Evolutionary conservation across 305 asterid genomes (phyloP).

Genomic region (Solanum chacoense): DNA sequence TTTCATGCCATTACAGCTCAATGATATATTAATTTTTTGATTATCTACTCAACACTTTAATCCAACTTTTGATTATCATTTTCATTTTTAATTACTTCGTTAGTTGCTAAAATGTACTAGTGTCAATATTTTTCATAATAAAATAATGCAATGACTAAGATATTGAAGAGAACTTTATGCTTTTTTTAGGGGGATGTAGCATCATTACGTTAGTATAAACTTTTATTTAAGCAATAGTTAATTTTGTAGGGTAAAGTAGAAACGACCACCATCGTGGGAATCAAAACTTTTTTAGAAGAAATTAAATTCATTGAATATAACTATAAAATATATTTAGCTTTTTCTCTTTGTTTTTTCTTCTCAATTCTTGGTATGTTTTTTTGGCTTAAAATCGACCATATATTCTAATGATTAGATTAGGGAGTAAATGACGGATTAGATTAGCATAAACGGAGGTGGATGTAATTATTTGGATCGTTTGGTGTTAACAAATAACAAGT

Average conservation of each 20-base stretch:
- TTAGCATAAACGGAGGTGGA: neutral
- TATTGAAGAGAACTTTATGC: neutral
- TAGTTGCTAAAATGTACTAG: neutral
- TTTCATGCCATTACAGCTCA: neutral
- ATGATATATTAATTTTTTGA: neutral
- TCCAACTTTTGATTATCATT: neutral
- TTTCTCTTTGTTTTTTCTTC: neutral
- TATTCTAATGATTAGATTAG: neutral
- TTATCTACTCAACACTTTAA: neutral
- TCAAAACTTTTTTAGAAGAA: neutral
- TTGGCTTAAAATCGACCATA: neutral
- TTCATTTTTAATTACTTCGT: neutral
- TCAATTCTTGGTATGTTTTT: neutral
- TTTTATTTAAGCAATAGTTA: constrained; percentile 11
- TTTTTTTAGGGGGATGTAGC: neutral
- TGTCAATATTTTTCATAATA: neutral
- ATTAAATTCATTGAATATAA: neutral
- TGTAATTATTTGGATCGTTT: neutral
- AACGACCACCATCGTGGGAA: constrained; percentile 2
- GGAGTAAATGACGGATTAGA: neutral
- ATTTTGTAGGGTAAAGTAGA: constrained; percentile 2
- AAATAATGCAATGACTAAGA: neutral
- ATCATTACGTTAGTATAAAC: constrained; percentile 6
- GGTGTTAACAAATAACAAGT: neutral
- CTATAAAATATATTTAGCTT: neutral